phyloP scores from a whole-genome alignment of 2,329 filamentous ascomycete species.

The Biscogniauxia sp. region DNA sequence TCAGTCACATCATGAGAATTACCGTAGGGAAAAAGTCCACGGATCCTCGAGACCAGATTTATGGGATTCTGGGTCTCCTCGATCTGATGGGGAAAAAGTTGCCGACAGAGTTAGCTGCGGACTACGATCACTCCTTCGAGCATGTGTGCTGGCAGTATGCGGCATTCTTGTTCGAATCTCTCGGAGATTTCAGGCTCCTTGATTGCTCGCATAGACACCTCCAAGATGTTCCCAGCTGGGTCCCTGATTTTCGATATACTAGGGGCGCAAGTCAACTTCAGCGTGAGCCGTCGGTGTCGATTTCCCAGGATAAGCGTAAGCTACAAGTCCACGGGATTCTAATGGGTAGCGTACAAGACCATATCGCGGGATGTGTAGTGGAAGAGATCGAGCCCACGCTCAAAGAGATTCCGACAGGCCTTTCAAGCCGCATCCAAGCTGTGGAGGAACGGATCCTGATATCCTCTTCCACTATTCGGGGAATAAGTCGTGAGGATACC shows the following conservation, averaged over 20 bases:
- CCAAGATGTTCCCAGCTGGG: slow-evolving; percentile 20
- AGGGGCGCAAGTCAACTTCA: no score
- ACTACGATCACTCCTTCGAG: slow-evolving; percentile 16
- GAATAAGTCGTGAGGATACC: no score
- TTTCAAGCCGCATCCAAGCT: no score
- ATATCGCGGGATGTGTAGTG: no score
- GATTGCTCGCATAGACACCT: not conserved
- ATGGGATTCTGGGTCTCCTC: slow-evolving; percentile 13
- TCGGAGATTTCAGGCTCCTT: slow-evolving; percentile 13
- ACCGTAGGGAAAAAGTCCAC: not conserved
- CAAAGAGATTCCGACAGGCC: no score
- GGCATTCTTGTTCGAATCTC: slow-evolving; percentile 7
- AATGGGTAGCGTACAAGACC: no score
- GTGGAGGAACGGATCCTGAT: no score
- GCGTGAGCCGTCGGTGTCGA: not conserved
- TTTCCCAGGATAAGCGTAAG: slow-evolving; percentile 16
- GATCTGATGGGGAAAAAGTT: slow-evolving; percentile 5
- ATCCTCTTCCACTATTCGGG: no score
- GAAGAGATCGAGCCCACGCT: no score
- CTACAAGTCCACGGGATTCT: slow-evolving; percentile 15
- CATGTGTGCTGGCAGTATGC: slow-evolving; percentile 20
- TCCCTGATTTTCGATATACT: slow-evolving; percentile 22
- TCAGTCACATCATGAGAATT: not conserved
- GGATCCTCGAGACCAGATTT: slow-evolving; percentile 15
- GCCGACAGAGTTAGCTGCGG: slow-evolving; percentile 13